Conservation (phyloP, 148 eudicot genomes). For the Chenopodium berlandieri region DNA sequence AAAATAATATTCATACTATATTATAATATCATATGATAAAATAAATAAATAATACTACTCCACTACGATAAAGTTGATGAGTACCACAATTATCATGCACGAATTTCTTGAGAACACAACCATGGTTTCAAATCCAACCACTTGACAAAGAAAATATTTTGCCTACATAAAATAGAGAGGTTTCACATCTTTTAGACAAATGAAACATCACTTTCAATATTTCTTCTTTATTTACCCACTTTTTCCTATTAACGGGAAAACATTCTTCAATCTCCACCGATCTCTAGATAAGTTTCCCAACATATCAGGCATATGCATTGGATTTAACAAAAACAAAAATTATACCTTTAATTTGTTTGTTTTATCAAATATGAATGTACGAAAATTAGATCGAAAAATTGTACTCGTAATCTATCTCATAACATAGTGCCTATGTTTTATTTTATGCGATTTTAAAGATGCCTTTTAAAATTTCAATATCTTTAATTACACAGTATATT, state of each 20-base stretch:
- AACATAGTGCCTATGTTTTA: no score
- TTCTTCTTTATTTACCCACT: conserved; percentile 1
- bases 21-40: background rate
- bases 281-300: background rate
- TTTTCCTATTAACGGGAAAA: background rate
- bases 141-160: conserved; percentile 14
- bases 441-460: no score
- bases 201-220: conserved; percentile 19
- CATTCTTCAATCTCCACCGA: conserved; percentile 22
- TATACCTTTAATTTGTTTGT: no score
- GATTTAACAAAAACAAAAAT: no score
- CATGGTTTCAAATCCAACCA: conserved; percentile 16
- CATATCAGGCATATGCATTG: background rate
- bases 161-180: background rate
- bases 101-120: conserved; percentile 31
- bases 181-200: conserved; percentile 11
- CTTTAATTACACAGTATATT: no score
- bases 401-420: no score
- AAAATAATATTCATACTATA: background rate
- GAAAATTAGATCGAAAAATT: no score
- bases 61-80: conserved; percentile 8
- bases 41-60: background rate
- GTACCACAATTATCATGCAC: conserved; percentile 18
- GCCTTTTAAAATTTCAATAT: no score
- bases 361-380: no score